phyloP scores from a whole-genome alignment of 257 asterid species.

The Dorcoceras hygrometricum region DNA sequence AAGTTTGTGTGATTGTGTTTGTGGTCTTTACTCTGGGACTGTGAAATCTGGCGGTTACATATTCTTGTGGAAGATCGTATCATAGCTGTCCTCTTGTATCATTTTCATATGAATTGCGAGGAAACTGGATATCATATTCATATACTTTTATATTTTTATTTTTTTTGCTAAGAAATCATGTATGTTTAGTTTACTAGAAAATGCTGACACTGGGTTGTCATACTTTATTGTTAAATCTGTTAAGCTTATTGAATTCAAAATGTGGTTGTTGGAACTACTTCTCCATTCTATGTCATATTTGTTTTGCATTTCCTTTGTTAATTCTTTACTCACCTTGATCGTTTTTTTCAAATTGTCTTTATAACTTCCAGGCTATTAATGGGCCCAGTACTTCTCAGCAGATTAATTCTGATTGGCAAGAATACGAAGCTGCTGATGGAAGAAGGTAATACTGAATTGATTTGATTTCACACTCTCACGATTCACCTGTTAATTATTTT shows the following conservation, averaged over 20 bases:
- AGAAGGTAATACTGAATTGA: constrained; percentile 52
- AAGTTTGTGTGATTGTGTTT: neutral
- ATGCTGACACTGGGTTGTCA: constrained; percentile 7
- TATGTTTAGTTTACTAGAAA: neutral
- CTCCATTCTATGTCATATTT: neutral
- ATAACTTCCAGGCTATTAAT: constrained; percentile 37
- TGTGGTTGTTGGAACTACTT: constrained; percentile 3
- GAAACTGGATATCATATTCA: neutral
- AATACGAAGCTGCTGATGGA: constrained; percentile 85
- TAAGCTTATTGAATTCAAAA: neutral
- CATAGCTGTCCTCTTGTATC: neutral
- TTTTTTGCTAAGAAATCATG: neutral
- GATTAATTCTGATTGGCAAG: constrained; percentile 90
- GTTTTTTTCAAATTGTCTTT: neutral
- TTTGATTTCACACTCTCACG: constrained; percentile 16
- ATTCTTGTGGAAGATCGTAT: neutral
- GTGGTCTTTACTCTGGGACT: neutral
- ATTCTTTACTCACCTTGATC: constrained; percentile 17
- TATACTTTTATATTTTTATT: neutral
- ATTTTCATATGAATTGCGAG: neutral
- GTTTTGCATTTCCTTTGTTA: constrained; percentile 14
- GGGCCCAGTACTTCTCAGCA: constrained; percentile 45
- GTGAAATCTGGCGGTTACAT: neutral
- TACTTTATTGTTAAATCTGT: neutral
- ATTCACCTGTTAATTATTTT: constrained; percentile 8